Conservation (phyloP, 2,329 filamentous ascomycete species). For the Emmonsiellopsis sp. region DNA sequence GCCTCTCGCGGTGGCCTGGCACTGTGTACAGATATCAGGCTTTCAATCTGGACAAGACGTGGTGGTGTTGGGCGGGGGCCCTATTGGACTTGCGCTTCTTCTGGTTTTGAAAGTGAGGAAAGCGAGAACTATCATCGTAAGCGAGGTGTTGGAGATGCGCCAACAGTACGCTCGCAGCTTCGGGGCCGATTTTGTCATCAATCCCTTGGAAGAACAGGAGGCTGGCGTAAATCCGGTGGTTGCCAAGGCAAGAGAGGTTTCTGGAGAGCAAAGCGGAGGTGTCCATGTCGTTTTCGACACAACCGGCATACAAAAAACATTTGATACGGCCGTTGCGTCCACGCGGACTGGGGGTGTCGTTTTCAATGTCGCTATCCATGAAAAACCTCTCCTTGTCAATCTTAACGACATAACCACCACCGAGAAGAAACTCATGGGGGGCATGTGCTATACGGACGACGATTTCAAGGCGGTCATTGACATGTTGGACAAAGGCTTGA, state of each 20-base stretch:
- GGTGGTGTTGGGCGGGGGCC: conserved; percentile 52
- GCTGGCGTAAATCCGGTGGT: conserved; percentile 36
- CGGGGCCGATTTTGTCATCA: conserved; percentile 46
- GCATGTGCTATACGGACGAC: conserved; percentile 39
- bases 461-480: conserved; percentile 52
- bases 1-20: conserved; percentile 56
- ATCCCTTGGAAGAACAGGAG: conserved; percentile 32
- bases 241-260: conserved; percentile 37
- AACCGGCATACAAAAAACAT: conserved; percentile 48
- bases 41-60: conserved; percentile 39
- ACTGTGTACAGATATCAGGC: conserved; percentile 45
- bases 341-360: conserved; percentile 47
- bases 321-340: conserved; percentile 37
- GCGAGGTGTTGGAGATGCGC: conserved; percentile 44
- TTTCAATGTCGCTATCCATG: conserved; percentile 58
- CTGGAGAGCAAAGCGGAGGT: conserved; percentile 41
- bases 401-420: conserved; percentile 46
- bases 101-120: conserved; percentile 48
- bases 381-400: conserved; percentile 44
- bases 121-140: conserved; percentile 47
- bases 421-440: conserved; percentile 43
- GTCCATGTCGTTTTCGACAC: conserved; percentile 54
- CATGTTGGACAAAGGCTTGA: conserved; percentile 29
- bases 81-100: conserved; percentile 52
- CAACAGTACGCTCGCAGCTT: conserved; percentile 44